Conservation (phyloP, 75 land plant genomes). For the Pinus tabuliformis region DNA sequence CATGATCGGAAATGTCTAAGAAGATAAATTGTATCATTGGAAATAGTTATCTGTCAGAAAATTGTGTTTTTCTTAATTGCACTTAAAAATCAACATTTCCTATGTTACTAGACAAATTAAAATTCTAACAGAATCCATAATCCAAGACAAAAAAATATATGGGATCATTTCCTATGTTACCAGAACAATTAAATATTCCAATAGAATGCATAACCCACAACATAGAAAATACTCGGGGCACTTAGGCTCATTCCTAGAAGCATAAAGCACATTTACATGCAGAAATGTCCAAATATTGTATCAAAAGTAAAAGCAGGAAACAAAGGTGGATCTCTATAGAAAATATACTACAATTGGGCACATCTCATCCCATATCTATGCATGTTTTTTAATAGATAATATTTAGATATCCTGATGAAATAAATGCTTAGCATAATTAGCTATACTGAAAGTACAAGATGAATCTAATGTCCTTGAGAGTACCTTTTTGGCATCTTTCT, state of each 20-base stretch:
- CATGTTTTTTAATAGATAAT: neutral
- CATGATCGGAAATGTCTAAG: no score
- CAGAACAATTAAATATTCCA: no score
- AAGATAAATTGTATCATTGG: no score
- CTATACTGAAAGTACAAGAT: neutral
- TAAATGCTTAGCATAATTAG: neutral
- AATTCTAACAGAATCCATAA: no score
- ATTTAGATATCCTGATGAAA: neutral
- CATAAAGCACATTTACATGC: neutral
- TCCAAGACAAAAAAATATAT: no score
- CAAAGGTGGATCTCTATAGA: neutral
- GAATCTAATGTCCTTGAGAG: neutral
- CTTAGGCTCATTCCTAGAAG: neutral
- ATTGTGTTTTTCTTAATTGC: no score
- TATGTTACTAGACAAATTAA: no score
- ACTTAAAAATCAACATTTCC: no score
- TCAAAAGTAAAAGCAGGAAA: neutral
- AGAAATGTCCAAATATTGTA: neutral
- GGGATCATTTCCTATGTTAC: no score
- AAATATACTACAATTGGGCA: neutral
- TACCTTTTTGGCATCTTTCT: slow-evolving; percentile 95
- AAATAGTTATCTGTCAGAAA: no score
- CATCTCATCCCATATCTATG: neutral
- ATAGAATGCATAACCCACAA: no score
- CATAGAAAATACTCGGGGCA: neutral